Percentiles rank a stretch among this genome's conserved stretches.
These are phyloP conservation scores for Hypoxylon sp. DNA, from an alignment of 2,329 filamentous ascomycete genomes.

Conservation along the genomic window DNA sequence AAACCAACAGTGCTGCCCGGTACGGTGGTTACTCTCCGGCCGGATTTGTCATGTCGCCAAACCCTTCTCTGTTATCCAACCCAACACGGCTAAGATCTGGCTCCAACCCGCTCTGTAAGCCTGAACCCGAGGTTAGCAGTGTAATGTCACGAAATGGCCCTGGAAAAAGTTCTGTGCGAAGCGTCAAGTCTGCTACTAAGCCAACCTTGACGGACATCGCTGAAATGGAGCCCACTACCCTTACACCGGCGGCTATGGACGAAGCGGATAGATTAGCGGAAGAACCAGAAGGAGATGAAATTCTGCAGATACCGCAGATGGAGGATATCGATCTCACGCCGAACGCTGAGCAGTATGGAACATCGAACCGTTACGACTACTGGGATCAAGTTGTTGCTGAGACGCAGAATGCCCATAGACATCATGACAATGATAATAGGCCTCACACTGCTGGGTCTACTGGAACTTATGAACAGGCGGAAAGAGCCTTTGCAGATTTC, in stretches of 20 bases:
- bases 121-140: slow-evolving; percentile 59
- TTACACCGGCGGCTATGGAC: slow-evolving; percentile 68
- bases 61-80: slow-evolving; percentile 71
- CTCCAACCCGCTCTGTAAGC: slow-evolving; percentile 64
- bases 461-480: slow-evolving; percentile 75
- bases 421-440: slow-evolving; percentile 52
- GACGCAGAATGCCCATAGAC: slow-evolving; percentile 34
- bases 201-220: slow-evolving; percentile 70
- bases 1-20: slow-evolving; percentile 76
- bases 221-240: slow-evolving; percentile 68
- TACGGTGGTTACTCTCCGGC: slow-evolving; percentile 79
- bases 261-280: slow-evolving; percentile 64
- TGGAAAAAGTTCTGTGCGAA: slow-evolving; percentile 68
- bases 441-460: slow-evolving; percentile 67
- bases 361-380: slow-evolving; percentile 49
- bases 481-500: slow-evolving; percentile 82
- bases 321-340: slow-evolving; percentile 52
- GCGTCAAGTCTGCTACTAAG: slow-evolving; percentile 64
- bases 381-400: slow-evolving; percentile 52
- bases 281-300: slow-evolving; percentile 57
- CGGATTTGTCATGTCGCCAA: slow-evolving; percentile 77
- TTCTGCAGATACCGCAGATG: slow-evolving; percentile 44
- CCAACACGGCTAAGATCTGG: slow-evolving; percentile 65
- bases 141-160: slow-evolving; percentile 67
- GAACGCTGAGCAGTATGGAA: slow-evolving; percentile 50